Conservation (phyloP, 495 filamentous ascomycete species). For the Cercophora sp. region DNA sequence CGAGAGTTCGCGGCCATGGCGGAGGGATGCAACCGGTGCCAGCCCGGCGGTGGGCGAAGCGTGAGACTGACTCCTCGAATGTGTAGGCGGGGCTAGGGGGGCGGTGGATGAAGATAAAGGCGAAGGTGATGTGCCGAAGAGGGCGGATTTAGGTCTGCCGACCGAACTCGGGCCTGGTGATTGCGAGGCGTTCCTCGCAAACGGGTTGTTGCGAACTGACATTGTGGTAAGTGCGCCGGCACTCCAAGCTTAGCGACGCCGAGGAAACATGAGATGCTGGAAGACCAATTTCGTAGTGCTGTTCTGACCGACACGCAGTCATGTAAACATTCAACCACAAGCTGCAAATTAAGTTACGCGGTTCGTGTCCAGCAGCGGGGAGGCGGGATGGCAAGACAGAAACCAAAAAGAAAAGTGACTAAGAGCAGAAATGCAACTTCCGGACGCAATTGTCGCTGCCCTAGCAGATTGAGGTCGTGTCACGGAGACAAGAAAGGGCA, state of each 20-base stretch:
- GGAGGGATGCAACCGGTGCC: conserved; percentile 26
- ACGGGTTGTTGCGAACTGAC: conserved; percentile 69
- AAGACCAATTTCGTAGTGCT: conserved; percentile 6
- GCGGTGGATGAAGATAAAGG: conserved; percentile 36
- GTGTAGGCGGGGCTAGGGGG: conserved; percentile 25
- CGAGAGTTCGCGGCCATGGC: conserved; percentile 59
- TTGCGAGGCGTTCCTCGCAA: conserved; percentile 58
- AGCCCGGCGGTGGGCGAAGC: conserved; percentile 25
- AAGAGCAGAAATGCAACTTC: conserved; percentile 8
- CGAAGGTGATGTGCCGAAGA: conserved; percentile 54
- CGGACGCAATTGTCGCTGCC: conserved; percentile 4
- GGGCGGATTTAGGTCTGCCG: conserved; percentile 66
- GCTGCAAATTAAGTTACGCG: not conserved
- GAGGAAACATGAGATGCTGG: conserved; percentile 20
- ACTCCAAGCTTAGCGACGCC: conserved; percentile 4
- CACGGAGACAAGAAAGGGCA: conserved; percentile 4
- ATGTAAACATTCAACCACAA: conserved; percentile 20
- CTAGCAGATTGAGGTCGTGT: not conserved
- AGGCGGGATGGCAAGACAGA: not conserved
- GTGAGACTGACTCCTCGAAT: conserved; percentile 43
- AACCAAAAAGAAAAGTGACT: conserved; percentile 2
- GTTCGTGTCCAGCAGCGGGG: not conserved
- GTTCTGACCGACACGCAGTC: conserved; percentile 7
- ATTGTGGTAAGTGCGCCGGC: conserved; percentile 29
- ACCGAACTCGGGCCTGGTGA: conserved; percentile 54